Evolutionary conservation across 768 basidiomycete genomes (phyloP).

Genomic region (Podaxis rugospora): DNA sequence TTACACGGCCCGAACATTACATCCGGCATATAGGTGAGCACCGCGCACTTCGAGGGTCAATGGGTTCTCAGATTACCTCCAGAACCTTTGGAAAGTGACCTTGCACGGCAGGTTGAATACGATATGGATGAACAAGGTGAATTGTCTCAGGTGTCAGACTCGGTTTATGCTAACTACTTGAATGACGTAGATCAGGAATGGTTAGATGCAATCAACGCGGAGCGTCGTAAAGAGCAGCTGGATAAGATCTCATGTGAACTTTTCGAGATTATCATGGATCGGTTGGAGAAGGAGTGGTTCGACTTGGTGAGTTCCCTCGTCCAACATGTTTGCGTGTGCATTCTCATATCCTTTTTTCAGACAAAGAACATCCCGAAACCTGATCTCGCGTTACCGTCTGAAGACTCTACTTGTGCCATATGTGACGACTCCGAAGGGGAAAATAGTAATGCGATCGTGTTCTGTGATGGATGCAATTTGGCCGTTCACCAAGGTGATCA

Average conservation of each 20-base stretch:
- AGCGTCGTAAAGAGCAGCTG: conserved; percentile 72
- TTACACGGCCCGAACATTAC: conserved; percentile 77
- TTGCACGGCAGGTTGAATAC: conserved; percentile 93
- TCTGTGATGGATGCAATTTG: conserved; percentile 98
- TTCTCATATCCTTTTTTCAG: conserved; percentile 33
- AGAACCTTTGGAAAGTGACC: conserved; percentile 92
- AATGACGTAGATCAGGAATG: conserved; percentile 77
- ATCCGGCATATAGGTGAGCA: conserved; percentile 83
- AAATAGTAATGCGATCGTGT: conserved; percentile 98
- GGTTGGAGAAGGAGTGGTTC: conserved; percentile 99
- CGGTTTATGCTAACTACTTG: not conserved
- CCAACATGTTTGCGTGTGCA: not conserved
- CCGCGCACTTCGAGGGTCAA: not conserved
- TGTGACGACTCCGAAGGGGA: conserved; percentile 99
- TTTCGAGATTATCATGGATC: conserved; percentile 97
- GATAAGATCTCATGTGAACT: conserved; percentile 75
- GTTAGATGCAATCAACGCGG: conserved; percentile 81
- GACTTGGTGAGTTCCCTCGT: conserved; percentile 59
- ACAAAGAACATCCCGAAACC: conserved; percentile 92
- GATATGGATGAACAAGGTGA: conserved; percentile 99
- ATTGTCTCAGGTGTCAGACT: conserved; percentile 12
- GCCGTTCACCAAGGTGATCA: conserved; percentile 95
- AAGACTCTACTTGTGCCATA: conserved; percentile 95
- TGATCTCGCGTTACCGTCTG: conserved; percentile 81
- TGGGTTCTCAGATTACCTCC: conserved; percentile 6